Evolutionary conservation across 257 asterid species (phyloP).

Genomic region (Solanum microdontum): DNA sequence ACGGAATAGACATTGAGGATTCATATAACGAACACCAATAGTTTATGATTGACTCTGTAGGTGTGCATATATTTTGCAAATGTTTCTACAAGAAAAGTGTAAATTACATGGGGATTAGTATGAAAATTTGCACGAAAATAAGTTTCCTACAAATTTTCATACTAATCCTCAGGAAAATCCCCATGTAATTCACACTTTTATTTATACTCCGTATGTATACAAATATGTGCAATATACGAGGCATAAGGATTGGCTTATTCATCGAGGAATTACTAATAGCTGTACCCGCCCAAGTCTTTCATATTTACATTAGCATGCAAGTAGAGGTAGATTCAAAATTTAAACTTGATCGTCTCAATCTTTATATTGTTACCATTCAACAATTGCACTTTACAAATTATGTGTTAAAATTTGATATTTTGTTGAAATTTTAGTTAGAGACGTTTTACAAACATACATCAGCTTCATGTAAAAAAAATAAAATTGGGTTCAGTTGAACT

Average conservation of each 20-base stretch:
- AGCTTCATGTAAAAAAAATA: neutral
- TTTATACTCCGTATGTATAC: neutral
- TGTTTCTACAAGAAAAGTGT: too few species aligned
- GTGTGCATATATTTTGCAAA: neutral
- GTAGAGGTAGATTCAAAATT: neutral
- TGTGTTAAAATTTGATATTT: neutral
- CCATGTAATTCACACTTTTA: too few species aligned
- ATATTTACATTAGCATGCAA: neutral
- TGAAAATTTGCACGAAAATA: too few species aligned
- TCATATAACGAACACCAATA: neutral
- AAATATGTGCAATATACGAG: neutral
- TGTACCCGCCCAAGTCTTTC: neutral
- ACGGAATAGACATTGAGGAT: neutral
- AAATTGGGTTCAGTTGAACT: neutral
- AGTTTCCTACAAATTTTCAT: too few species aligned
- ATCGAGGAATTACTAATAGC: neutral
- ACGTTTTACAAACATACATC: neutral
- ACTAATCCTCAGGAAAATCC: too few species aligned
- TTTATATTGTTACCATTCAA: neutral
- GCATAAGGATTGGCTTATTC: neutral
- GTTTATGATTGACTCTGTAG: neutral
- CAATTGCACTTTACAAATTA: neutral
- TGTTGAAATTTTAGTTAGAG: neutral
- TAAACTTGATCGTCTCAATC: neutral
- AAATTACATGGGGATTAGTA: too few species aligned